Conservation (phyloP, 2,329 filamentous ascomycete genomes). For the Camptophora hylomeconis region DNA sequence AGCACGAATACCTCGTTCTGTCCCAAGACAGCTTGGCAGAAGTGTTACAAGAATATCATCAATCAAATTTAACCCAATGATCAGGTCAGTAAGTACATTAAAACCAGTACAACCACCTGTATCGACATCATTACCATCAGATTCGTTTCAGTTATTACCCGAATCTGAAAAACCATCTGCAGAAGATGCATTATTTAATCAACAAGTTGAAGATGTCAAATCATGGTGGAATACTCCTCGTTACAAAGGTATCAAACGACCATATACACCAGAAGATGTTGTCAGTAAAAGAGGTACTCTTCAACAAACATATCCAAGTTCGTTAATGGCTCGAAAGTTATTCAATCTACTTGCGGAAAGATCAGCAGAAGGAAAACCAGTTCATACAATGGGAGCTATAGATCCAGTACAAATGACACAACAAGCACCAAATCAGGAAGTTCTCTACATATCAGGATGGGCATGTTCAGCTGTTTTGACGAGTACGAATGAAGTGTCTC, state of each 20-base stretch:
- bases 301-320: conserved; percentile 80
- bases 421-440: conserved; percentile 89
- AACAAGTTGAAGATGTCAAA: conserved; percentile 73
- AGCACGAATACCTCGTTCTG: conserved; percentile 10
- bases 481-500: conserved; percentile 89
- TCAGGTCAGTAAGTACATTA: conserved; percentile 42
- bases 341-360: conserved; percentile 78
- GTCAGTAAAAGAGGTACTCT: conserved; percentile 86
- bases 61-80: conserved; percentile 5
- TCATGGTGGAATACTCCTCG: conserved; percentile 82
- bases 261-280: conserved; percentile 81
- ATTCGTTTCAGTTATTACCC: conserved; percentile 75
- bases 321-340: conserved; percentile 85
- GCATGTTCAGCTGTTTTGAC: conserved; percentile 90
- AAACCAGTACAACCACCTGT: conserved; percentile 47
- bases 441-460: conserved; percentile 94
- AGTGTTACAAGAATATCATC: conserved; percentile 3
- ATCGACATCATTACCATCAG: conserved; percentile 49
- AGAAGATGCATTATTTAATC: conserved; percentile 74
- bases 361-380: conserved; percentile 65
- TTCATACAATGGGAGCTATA: conserved; percentile 96
- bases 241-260: conserved; percentile 78
- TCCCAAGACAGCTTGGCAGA: conserved; percentile 9
- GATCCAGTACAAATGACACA: conserved; percentile 99
- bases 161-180: conserved; percentile 61